Evolutionary conservation across 2,329 filamentous ascomycete genomes (phyloP), one percentile per base, ranked within the genome.

Genomic region (Fusarium sp.): DNA sequence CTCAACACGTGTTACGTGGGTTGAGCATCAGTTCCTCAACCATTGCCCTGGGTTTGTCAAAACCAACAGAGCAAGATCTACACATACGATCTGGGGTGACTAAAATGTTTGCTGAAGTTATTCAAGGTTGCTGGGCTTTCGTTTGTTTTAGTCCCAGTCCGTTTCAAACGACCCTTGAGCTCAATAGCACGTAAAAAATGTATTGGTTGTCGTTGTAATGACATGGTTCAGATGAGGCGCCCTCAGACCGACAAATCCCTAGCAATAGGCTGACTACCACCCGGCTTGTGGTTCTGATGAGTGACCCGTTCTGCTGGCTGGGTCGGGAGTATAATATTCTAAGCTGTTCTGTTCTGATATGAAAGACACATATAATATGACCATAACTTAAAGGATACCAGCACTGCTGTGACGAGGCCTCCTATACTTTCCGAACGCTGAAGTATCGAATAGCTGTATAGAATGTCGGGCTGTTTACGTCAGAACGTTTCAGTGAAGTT

Each of bases 31-130:
- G 26, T 59, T 44, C 55, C 44, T 64, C 21, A 53, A 65, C 54
- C 67, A 69, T 50, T 55, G 52, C 59, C 55, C 37, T 50, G 67
- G 67, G 54, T 69, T 54, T 45, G n/a, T 51, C n/a, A 39, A 51
- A 65, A 64, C 63, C 54, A 71, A 68, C 67, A 49, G 48, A 71
- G 64, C 54, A 70, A 68, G 67, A 71, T 70, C 67, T 65, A 62
- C 67, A 55, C 19, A 42, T 34, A 41, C 18, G 51, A 55, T 50
- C 67, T 55, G 48, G 67, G 63, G 55, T 41, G 62, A 62, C 45
- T 37, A 34, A 34, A 58, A 43, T 37, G 19, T 39, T 39, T 37
- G 53, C 26, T 48, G 50, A 41, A 25, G 53, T 54, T 49, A 52
- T 55, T 48, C 58, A 52, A 57, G 53, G 44, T 53, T 54, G 51